Conservation (phyloP, 768 basidiomycete species). For the Serendipita sp. region DNA sequence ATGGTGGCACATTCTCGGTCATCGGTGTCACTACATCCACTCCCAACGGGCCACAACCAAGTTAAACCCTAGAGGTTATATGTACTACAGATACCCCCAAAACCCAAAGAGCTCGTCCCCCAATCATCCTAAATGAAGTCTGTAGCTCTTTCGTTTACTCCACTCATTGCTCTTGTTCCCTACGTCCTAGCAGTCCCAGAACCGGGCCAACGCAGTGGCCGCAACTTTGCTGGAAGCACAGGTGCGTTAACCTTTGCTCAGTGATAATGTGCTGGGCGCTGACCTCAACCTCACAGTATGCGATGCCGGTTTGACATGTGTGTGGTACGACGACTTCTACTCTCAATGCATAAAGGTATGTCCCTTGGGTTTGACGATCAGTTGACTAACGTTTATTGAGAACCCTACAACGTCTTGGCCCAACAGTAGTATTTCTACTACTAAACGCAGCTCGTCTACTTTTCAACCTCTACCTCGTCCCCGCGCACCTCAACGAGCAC, state of each 20-base stretch:
- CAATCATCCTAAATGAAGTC: neutral
- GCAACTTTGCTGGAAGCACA: neutral
- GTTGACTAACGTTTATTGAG: neutral
- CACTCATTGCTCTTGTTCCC: neutral
- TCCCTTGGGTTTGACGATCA: neutral
- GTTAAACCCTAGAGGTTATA: no score
- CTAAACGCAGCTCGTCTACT: neutral
- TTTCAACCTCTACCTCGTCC: neutral
- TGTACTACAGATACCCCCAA: no score
- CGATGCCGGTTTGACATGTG: neutral
- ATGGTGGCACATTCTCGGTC: no score
- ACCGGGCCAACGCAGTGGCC: neutral
- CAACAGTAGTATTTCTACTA: neutral
- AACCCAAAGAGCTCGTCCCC: no score
- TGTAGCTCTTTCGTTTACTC: neutral
- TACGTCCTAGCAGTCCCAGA: neutral
- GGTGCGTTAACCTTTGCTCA: neutral
- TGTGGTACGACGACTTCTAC: neutral
- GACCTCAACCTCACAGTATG: neutral
- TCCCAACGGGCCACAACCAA: no score
- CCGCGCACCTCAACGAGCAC: neutral
- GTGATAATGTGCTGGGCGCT: neutral
- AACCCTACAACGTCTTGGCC: neutral
- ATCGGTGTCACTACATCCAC: no score
- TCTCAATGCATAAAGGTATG: neutral